Evolutionary conservation across 805 yeast species (phyloP), one percentile per base, ranked within the genome.

Genomic region (Teunomyces funiuensis): DNA sequence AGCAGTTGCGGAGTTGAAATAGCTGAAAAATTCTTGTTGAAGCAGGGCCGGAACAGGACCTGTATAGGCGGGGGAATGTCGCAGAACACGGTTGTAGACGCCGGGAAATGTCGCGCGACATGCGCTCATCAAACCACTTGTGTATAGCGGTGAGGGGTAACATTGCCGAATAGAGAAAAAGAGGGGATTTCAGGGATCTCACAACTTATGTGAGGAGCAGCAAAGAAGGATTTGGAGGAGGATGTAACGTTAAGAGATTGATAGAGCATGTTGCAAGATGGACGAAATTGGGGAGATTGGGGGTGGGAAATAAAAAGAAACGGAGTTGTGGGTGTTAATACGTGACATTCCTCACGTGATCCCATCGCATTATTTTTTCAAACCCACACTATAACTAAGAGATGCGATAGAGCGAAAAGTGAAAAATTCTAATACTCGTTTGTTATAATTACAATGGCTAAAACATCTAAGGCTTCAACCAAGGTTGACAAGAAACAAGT

Each of bases 401-500:
- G 25, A 22, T 22, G 25, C 25, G 25, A 22, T 22, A 18, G n/a
- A 19, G 33, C 15, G 33, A 31, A 31, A 31, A 31, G 34, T 36
- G 38, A 36, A 36, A 36, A 36, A 36, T 25, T 36, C 36, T 36
- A 22, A 20, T 16, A 11, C 17, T 15, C 22, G 15, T 9, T 27
- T 26, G 13, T 14, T n/a, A n/a, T 13, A 16, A 18, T 37, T 37
- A 64, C 31, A 53, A 69, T 69, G 75, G 75, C 70, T 49, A 69
- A 69, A 54, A 50, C 71, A 46, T 51, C 65, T 30, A 53, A 57
- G 39, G 60, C 59, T 42, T 40, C 63, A 29, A 40, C 58, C 34
- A 61, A 59, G 53, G 57, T 47, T 36, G 46, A 40, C 39, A 61
- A 59, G 53, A 61, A 59, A 18, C 29, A 36, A 26, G 28, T 36